These are phyloP conservation scores for Saposhnikovia divaricata DNA, from an alignment of 129 eudicot species.

Conservation along the genomic window DNA sequence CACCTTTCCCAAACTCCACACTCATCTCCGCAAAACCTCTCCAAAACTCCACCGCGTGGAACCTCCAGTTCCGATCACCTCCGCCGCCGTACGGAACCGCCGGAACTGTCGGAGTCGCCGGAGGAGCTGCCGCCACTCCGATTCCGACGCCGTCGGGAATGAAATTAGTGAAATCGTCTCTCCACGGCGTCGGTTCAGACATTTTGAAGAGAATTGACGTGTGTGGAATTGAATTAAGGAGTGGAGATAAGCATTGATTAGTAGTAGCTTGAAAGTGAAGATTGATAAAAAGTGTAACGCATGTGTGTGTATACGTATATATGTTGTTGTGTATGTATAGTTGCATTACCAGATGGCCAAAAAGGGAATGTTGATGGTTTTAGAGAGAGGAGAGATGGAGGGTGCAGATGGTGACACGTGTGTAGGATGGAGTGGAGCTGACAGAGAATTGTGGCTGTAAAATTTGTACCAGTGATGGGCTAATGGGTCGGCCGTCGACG, in stretches of 20 bases:
- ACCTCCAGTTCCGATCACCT: constrained; percentile 39
- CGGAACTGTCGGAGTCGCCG: constrained; percentile 11
- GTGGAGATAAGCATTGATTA: background rate
- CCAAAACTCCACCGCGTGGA: constrained; percentile 73
- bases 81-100: constrained; percentile 11
- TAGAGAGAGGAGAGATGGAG: background rate
- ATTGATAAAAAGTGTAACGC: background rate
- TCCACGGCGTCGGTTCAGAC: constrained; percentile 10
- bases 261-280: background rate
- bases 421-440: background rate
- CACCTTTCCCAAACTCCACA: constrained; percentile 78
- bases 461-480: background rate
- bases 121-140: constrained; percentile 8
- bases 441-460: background rate
- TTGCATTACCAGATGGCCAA: background rate
- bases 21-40: constrained; percentile 91
- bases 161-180: background rate
- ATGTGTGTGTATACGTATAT: background rate
- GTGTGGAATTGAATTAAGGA: background rate
- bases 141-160: background rate
- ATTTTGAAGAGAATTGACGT: constrained; percentile 43
- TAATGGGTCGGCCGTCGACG: background rate
- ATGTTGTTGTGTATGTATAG: background rate
- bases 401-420: background rate
- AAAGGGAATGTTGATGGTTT: background rate